Base-by-base conservation (phyloP, 129 eudicot genomes). In the Flaveria ramosissima region DNA sequence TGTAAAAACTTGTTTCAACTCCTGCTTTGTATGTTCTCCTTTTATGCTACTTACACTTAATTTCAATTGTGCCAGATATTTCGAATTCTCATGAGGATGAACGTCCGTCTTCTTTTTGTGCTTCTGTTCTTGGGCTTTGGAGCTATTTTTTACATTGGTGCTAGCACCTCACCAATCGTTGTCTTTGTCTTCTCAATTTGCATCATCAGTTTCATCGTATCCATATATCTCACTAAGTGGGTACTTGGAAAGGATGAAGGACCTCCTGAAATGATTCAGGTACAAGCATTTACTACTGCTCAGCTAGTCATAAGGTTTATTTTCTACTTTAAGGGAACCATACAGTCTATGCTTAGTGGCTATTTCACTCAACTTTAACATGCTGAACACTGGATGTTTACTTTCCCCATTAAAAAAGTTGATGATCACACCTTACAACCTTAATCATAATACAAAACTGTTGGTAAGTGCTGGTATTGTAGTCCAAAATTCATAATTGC, bases 201-300 rank as follows among this genome's bases (percentile, higher is more conserved):
- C 92, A 91, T 94, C 53, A 21, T 88, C 77, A 94, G 98, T 81
- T 91, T 94, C 72, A 65, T 91, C 51, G 36, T 89, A 75, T 79
- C 98, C 10, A 68, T 91, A 69, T 89, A 94, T 75, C 92, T 94
- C 50, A 85, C 90, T 4, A 94, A 91, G 81, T 94, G 98, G 98
- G 98, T 94, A 26, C 93, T 94, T 17, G 70, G 84, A 17, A 94
- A 94, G 89, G 98, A 94, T 80, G 97, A 94, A 80, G 98, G 98
- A 39, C 98, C 98, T 47, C 97, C 97, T 52, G 98, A 94, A 82
- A 94, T 94, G 98, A 86, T 60, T 48, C 80, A 88, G 98, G 98
- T 92, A 86, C 75, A 68, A 21, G 59, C 6, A 51, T 42, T 24
- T 23, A 21, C 59, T 69, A 68, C 9, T 32, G 26, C 41, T 55